Evolutionary conservation across 257 asterid species (phyloP).

Genomic region (Solanum neorickii): DNA sequence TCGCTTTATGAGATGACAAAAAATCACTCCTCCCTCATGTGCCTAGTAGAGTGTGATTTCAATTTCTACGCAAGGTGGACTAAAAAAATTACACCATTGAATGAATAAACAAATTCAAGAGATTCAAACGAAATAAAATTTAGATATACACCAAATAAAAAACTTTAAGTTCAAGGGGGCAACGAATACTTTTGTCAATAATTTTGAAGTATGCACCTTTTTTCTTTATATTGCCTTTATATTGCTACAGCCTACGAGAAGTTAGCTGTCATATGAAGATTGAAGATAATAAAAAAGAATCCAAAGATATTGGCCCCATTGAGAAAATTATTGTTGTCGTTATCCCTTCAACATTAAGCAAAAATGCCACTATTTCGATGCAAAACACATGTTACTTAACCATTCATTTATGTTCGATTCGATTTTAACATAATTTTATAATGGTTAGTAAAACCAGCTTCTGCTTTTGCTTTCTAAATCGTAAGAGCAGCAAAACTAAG

Average conservation of each 20-base stretch:
- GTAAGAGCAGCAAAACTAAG: not conserved
- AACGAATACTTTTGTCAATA: not conserved
- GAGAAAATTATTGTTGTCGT: not conserved
- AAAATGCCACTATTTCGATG: not conserved
- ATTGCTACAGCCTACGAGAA: not conserved
- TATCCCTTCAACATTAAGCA: not conserved
- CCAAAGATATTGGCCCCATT: not conserved
- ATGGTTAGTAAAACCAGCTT: not conserved
- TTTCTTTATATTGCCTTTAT: not conserved
- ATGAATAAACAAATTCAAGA: no score
- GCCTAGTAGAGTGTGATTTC: no score
- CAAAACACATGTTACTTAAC: not conserved
- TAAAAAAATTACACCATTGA: accelerated
- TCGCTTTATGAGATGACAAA: no score
- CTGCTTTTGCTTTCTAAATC: not conserved
- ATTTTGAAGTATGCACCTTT: not conserved
- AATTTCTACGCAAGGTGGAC: no score
- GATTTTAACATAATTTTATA: not conserved
- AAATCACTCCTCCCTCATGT: accelerated
- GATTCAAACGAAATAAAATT: no score
- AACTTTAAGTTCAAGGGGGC: accelerated
- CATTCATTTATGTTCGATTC: not conserved
- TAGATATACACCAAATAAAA: accelerated
- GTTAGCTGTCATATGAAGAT: not conserved
- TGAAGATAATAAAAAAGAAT: not conserved